Base-by-base conservation (phyloP, 495 filamentous ascomycete species). In the Neurospora hispaniola region DNA sequence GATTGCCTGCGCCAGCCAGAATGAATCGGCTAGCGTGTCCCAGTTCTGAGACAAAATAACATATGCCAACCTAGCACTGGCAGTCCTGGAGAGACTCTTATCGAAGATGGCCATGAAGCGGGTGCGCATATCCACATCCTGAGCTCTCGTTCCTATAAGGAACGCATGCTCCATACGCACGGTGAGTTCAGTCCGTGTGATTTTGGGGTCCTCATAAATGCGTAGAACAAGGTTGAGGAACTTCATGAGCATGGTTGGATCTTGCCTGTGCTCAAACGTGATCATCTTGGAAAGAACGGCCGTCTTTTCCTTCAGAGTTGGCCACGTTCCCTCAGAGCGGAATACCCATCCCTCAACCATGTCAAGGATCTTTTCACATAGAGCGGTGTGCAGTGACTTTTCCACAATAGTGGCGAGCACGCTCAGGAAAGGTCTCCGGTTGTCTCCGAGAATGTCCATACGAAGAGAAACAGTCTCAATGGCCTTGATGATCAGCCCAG, bases 331-430 rank as follows among this genome's bases (percentile, higher is more conserved):
- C 41, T 91, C 93, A 2, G 93, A 94, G 71, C 93, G 87, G 86
- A 99, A 98, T 14, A 98, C 91, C 96, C 96, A 99, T 5, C 84
- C 84, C 77, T 97, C 94, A n/a, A 97, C 94, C 88, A 98, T 95
- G 35, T 91, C 89, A 10, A 99, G 83, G 59, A 99, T 93, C 83
- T 96, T 97, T 75, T 90, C 89, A 80, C 96, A 98, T 9, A 99
- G 86, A 40, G 87, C 85, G 70, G 89, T 90, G 77, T 93, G 95
- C 77, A 90, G 85, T 3, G 96, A 98, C 74, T 96, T 94, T 81
- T 99, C 96, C 16, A 99, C 94, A 6, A 99, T 86, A 40, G 93
- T 93, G 6, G 96, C 96, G 69, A 99, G 83, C 20, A 97, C 94
- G 78, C 94, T 97, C 3, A 99, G 85, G 84, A 97, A 99, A 2